These are phyloP conservation scores for Gynostemma pentaphyllum DNA, from an alignment of 306 rosid species.

Conservation along the genomic window DNA sequence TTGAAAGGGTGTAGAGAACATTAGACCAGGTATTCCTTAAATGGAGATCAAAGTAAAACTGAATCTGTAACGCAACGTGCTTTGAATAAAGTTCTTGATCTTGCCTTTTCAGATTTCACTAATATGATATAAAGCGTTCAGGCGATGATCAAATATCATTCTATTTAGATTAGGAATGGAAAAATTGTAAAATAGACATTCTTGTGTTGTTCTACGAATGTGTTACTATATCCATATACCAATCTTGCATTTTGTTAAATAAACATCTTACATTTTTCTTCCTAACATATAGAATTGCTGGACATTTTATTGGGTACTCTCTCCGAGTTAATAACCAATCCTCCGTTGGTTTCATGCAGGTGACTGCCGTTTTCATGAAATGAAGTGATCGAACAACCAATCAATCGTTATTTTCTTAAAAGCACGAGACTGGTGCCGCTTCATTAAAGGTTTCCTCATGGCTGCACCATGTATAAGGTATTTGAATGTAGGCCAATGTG, in stretches of 20 bases:
- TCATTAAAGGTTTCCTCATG: not conserved
- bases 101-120: too few relatives aligned
- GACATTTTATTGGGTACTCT: not conserved
- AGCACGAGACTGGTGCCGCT: not conserved
- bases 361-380: not conserved
- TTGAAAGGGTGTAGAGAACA: not conserved
- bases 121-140: too few relatives aligned
- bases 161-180: not conserved
- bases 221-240: not conserved
- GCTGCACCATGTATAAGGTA: not conserved
- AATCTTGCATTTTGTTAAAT: not conserved
- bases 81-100: too few relatives aligned
- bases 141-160: too few relatives aligned
- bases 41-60: not conserved
- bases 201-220: not conserved
- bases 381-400: not conserved
- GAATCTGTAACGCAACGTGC: not conserved
- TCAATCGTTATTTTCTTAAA: not conserved
- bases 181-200: not conserved
- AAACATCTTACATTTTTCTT: not conserved
- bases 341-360: not conserved
- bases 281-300: not conserved
- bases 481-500: not conserved
- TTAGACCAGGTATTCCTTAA: constrained; percentile 19
- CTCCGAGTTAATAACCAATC: not conserved